Evolutionary conservation across 2,329 filamentous ascomycete genomes (phyloP), one percentile per base, ranked within the genome.

Genomic region (Volutella citrinella): DNA sequence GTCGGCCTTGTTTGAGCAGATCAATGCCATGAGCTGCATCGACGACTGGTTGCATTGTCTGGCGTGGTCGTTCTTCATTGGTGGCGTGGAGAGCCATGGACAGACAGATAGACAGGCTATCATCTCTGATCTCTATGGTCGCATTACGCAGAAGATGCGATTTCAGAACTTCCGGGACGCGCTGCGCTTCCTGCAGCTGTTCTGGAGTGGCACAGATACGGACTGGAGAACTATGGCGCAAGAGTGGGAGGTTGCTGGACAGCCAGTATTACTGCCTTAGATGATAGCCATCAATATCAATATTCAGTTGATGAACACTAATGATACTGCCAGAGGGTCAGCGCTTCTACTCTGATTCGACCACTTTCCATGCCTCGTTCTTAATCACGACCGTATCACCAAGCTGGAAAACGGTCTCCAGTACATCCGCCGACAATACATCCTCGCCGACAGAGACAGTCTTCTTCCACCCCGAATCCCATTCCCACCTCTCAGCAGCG

Each of bases 401-500:
- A 15, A 42, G 43, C 6, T 31, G 40, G 23, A 50, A 21, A 1
- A 7, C 18, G 13, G 41, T 31, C 10, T 42, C 42, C 21, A 48
- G 12, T 8, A 53, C 35, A 12, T 44, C 47, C n/a, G 51, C 43
- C 22, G 67, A 64, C 38, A 70, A 28, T 9, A 30, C 46, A 8
- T 49, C 43, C 1, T 45, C 28, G 2, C 68, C 68, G 22, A 65
- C 48, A 14, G 49, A 55, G n/a, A 59, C 49, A 10, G 54, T 52
- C 40, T 52, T 57, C 47, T 35, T 54, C 68, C 68, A 71, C 3
- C 38, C 49, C 10, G 43, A 42, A 1, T 33, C 44, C 13, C 64
- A 74, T 46, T 66, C 63, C 78, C 78, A 81, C 34, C 76, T 63
- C 64, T 82, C 79, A 2, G 70, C 60, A 14, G 65, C 60, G 10